A percentile compares a stretch with the other conserved stretches of the same genome.
These are phyloP conservation scores for Spirogloea muscicola DNA, from an alignment of 139 green algal genomes.

Conservation along the genomic window DNA sequence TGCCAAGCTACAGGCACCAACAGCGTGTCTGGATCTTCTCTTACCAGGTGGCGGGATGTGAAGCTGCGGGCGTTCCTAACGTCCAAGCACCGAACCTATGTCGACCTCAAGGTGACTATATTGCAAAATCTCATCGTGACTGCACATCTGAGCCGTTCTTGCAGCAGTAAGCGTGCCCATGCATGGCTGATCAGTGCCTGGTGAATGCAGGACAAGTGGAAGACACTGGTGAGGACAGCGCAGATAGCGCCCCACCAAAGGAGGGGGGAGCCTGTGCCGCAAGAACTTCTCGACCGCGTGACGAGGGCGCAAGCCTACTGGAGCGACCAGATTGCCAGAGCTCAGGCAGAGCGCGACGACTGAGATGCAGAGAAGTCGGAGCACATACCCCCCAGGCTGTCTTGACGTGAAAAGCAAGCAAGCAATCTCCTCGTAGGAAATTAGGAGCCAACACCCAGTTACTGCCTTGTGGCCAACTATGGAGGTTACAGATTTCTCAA, in stretches of 20 bases:
- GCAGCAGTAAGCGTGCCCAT: too few species aligned
- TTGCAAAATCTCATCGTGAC: too few species aligned
- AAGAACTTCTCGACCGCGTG: slow-evolving; percentile 40
- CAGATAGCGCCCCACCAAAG: slow-evolving; percentile 46
- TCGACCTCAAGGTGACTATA: slow-evolving; percentile 49
- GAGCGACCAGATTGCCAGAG: slow-evolving; percentile 9
- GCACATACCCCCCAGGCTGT: too few species aligned
- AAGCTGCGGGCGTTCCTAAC: slow-evolving; percentile 26
- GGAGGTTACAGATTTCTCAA: too few species aligned
- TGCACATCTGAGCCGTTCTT: too few species aligned
- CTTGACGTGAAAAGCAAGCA: too few species aligned
- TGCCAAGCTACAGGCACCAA: not conserved
- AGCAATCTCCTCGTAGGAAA: too few species aligned
- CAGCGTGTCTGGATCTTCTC: too few species aligned
- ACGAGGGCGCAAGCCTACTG: slow-evolving; percentile 34
- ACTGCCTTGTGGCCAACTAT: too few species aligned
- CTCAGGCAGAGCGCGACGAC: slow-evolving; percentile 5
- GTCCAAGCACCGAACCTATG: slow-evolving; percentile 42
- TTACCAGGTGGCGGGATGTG: slow-evolving; percentile 46
- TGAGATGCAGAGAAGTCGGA: slow-evolving; percentile 10
- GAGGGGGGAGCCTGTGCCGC: slow-evolving; percentile 29
- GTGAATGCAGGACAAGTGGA: slow-evolving; percentile 47
- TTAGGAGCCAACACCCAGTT: too few species aligned
- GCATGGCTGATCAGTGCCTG: too few species aligned
- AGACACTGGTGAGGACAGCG: slow-evolving; percentile 42